These are phyloP conservation scores for Stagonosporopsis tanaceti DNA, from an alignment of 2,329 filamentous ascomycete genomes.

Conservation along the genomic window DNA sequence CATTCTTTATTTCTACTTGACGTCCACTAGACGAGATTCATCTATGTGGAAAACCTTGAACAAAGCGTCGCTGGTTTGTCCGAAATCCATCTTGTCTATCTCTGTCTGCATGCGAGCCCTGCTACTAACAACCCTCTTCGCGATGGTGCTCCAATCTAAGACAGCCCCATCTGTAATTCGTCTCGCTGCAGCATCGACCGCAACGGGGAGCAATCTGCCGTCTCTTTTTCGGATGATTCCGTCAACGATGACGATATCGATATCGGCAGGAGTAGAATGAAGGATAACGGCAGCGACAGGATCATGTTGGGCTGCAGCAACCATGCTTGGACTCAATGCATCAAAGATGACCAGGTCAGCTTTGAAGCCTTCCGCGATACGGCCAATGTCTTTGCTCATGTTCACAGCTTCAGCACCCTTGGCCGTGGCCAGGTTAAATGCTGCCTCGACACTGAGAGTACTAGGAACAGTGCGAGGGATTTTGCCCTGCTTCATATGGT, in stretches of 20 bases:
- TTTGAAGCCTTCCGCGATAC: conserved; percentile 55
- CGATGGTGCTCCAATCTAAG: conserved; percentile 45
- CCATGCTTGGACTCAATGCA: conserved; percentile 51
- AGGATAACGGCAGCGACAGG: conserved; percentile 55
- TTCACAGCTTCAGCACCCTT: conserved; percentile 55
- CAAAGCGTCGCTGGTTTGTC: conserved; percentile 22
- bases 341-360: conserved; percentile 62
- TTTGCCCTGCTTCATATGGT: conserved; percentile 53
- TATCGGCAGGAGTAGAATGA: conserved; percentile 52
- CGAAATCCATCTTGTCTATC: conserved; percentile 42
- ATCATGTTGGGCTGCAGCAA: conserved; percentile 53
- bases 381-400: conserved; percentile 55
- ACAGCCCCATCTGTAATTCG: conserved; percentile 17
- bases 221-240: conserved; percentile 52
- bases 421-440: conserved; percentile 61
- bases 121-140: conserved; percentile 40
- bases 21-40: conserved; percentile 20
- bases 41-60: conserved; percentile 33
- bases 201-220: conserved; percentile 40
- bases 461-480: conserved; percentile 59
- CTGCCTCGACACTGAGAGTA: conserved; percentile 51
- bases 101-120: conserved; percentile 39
- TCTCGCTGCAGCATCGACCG: conserved; percentile 30
- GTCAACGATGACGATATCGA: conserved; percentile 56
- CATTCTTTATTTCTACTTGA: neutral